These are phyloP conservation scores for Chionographis japonica DNA, from an alignment of 106 monocot species.

Conservation along the genomic window DNA sequence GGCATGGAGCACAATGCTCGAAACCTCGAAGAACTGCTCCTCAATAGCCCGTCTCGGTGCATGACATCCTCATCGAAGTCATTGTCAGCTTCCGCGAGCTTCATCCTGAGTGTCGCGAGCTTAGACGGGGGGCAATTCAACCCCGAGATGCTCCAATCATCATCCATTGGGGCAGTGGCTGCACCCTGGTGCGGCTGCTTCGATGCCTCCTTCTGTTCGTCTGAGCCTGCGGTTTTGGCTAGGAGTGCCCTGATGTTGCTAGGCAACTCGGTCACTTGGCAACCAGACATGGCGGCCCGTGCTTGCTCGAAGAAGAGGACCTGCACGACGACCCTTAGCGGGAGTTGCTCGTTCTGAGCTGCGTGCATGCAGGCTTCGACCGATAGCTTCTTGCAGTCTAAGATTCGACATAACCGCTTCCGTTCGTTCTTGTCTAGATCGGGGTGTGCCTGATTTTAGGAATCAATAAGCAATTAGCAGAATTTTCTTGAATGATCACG, in stretches of 20 bases:
- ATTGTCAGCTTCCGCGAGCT: constrained; percentile 60
- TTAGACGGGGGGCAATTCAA: constrained; percentile 31
- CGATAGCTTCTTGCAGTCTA: constrained; percentile 89
- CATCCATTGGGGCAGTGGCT: constrained; percentile 4
- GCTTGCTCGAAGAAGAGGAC: constrained; percentile 86
- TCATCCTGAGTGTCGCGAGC: constrained; percentile 71
- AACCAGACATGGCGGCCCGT: constrained; percentile 31
- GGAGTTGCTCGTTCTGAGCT: constrained; percentile 76
- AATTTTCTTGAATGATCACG: too few relatives aligned
- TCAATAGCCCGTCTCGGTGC: constrained; percentile 21
- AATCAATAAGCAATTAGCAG: not conserved
- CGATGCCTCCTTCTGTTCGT: constrained; percentile 7
- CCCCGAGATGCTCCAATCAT: constrained; percentile 40
- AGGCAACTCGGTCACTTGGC: constrained; percentile 36
- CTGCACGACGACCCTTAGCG: constrained; percentile 74
- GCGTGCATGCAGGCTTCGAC: constrained; percentile 77
- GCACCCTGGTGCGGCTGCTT: not conserved
- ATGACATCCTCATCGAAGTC: constrained; percentile 28
- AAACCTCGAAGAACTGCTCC: constrained; percentile 58
- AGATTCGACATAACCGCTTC: constrained; percentile 54
- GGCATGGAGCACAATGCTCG: constrained; percentile 64
- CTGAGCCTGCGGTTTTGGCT: constrained; percentile 9
- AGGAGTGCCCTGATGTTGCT: constrained; percentile 45
- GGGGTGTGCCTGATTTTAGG: constrained; percentile 49
- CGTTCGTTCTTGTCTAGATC: constrained; percentile 56